These are phyloP conservation scores for Lodderomyces parapsilosis DNA, from an alignment of 1,139 yeast species.

Conservation along the genomic window DNA sequence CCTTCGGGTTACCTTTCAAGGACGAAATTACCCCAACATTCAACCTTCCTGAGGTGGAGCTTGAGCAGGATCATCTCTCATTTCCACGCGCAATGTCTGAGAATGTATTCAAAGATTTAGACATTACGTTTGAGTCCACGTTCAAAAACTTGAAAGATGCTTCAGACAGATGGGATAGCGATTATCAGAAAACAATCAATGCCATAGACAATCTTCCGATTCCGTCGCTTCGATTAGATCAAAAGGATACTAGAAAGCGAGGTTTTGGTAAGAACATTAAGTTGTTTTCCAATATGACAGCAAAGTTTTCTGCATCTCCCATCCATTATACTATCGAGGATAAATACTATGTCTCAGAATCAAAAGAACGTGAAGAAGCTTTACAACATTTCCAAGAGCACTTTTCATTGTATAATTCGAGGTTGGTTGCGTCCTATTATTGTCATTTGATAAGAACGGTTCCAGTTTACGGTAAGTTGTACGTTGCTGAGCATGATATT, in stretches of 20 bases:
- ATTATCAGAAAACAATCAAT: conserved; percentile 1
- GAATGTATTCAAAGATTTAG: conserved; percentile 28
- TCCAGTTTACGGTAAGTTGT: conserved; percentile 82
- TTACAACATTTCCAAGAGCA: conserved; percentile 57
- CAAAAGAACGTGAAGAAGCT: conserved; percentile 44
- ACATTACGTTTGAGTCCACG: conserved; percentile 36
- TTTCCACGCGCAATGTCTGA: conserved; percentile 34
- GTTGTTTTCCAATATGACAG: conserved; percentile 39
- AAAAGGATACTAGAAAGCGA: conserved; percentile 20
- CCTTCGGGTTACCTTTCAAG: conserved; percentile 10
- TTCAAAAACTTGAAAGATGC: conserved; percentile 25
- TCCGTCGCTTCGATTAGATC: conserved; percentile 31
- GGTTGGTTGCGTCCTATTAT: conserved; percentile 66
- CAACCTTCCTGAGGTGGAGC: neutral
- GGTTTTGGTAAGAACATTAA: conserved; percentile 28
- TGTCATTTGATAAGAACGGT: conserved; percentile 68
- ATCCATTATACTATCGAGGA: conserved; percentile 54
- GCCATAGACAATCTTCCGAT: conserved; percentile 14
- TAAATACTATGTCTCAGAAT: conserved; percentile 43
- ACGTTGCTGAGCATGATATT: conserved; percentile 61
- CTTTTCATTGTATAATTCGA: conserved; percentile 59
- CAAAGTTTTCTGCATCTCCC: conserved; percentile 64
- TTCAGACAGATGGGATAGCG: conserved; percentile 21
- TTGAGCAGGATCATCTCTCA: conserved; percentile 13
- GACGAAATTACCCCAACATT: neutral